Base-by-base conservation (phyloP, 768 basidiomycete genomes). In the Aureoboletus auriporus region DNA sequence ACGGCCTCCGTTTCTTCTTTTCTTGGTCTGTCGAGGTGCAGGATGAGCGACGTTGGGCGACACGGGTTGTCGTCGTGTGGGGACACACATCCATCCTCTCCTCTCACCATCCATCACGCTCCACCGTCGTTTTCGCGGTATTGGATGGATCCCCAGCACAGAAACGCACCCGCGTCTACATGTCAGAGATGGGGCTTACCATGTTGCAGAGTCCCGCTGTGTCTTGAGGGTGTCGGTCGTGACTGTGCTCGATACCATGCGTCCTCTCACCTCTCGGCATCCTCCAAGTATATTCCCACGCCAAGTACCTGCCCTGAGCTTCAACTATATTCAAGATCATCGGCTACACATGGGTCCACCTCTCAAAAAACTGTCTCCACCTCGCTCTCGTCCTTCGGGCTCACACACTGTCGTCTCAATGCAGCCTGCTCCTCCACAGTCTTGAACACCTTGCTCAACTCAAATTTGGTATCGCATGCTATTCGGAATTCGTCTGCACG, bases 1-100 rank as follows among this genome's bases (percentile, higher is more conserved):
- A 65, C 96, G 93, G 60, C 95, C 96, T 69, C 86, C 86, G 80
- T 90, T 93, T 89, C 94, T 87, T 91, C 94, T 86, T 79, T 97
- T 96, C 81, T 94, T 95, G 61, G 93, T 97, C 94, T 95, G 68
- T 47, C 57, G 36, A 11, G 29, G 2, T 11, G 27, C 12, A 33
- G 31, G 10, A 23, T 23, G 20, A 23, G 20, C 20, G 20, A 23
- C 20, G 20, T 23, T 23, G 20, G 20, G 20, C 20, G 20, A 23
- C 2, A 23, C 20, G 20, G 20, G 20, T 31, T 10, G 30, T 31
- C 30, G 9, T 31, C 27, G 38, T 44, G 40, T 11, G 36, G 35
- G 34, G 44, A 20, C 44, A 33, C 27, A 8, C 51, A 53, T 59
- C 62, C 58, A 54, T 29, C 36, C 36, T 4, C 10, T 5, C 36